phyloP scores from a whole-genome alignment of 2,329 filamentous ascomycete species.

The Nannizziopsis arthrosporioides region DNA sequence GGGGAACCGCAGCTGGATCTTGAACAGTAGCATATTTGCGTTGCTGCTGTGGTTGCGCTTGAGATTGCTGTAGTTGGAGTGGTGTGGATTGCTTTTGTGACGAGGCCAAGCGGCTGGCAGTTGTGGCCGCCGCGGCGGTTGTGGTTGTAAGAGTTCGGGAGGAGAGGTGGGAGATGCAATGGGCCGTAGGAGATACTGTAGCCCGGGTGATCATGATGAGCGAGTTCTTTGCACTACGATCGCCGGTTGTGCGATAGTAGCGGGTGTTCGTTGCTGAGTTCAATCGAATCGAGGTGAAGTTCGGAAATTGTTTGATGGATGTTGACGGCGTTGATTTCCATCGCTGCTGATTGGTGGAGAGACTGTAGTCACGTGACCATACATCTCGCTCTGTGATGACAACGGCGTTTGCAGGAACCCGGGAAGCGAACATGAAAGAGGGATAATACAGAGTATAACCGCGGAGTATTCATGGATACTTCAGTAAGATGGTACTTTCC shows the following conservation, averaged over 20 bases:
- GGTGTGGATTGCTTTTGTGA: constrained; percentile 17
- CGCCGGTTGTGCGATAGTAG: constrained; percentile 24
- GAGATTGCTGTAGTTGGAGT: constrained; percentile 36
- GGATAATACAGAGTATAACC: too few species aligned
- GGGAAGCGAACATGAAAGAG: too few species aligned
- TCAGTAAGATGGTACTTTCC: too few species aligned
- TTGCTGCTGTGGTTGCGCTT: constrained; percentile 33
- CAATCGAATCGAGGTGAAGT: constrained; percentile 11
- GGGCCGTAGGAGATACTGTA: constrained; percentile 33
- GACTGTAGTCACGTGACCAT: constrained; percentile 22
- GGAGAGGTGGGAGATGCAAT: constrained; percentile 31
- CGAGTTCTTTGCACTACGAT: constrained; percentile 14
- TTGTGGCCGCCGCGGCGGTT: constrained; percentile 21
- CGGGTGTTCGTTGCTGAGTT: constrained; percentile 9
- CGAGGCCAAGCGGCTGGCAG: constrained; percentile 21
- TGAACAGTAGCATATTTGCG: constrained; percentile 73
- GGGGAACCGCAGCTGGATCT: constrained; percentile 49
- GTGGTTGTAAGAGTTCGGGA: constrained; percentile 31
- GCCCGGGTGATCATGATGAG: constrained; percentile 37
- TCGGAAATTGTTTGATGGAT: constrained; percentile 5
- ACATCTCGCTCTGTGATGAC: too few species aligned
- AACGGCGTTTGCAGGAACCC: too few species aligned
- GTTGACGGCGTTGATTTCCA: constrained; percentile 29
- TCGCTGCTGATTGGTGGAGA: constrained; percentile 32
- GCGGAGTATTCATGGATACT: too few species aligned